Evolutionary conservation across 2,329 filamentous ascomycete species (phyloP).

Genomic region (Zymoseptoria tritici): DNA sequence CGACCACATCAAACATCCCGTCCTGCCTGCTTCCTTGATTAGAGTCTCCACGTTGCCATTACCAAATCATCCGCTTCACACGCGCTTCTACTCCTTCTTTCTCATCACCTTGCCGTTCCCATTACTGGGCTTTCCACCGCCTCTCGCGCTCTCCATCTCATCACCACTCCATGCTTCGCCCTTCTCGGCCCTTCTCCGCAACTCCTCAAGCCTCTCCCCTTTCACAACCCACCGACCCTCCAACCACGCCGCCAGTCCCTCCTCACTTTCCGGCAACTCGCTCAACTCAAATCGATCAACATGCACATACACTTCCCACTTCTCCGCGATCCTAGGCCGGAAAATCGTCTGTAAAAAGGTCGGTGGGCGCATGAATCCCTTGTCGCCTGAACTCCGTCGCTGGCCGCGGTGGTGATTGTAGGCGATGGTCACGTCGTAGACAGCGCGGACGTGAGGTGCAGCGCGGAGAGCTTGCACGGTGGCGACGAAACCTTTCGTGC

Average conservation of each 20-base stretch:
- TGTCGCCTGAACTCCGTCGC: conserved; percentile 6
- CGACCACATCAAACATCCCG: not conserved
- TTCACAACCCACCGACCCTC: conserved; percentile 32
- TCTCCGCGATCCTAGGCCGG: conserved; percentile 16
- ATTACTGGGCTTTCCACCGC: not conserved
- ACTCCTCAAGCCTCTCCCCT: conserved; percentile 27
- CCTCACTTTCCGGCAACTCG: conserved; percentile 24
- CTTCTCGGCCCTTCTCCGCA: conserved; percentile 6
- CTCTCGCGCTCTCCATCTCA: not conserved
- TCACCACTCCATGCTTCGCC: not conserved
- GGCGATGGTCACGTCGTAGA: conserved; percentile 35
- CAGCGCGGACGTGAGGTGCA: conserved; percentile 29
- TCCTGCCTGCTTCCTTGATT: not conserved
- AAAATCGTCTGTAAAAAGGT: conserved; percentile 28
- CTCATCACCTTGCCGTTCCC: not conserved
- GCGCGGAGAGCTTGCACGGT: conserved; percentile 48
- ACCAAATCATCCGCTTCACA: not conserved
- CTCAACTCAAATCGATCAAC: conserved; percentile 26
- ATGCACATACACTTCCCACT: conserved; percentile 29
- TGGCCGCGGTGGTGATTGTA: conserved; percentile 19
- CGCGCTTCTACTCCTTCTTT: not conserved
- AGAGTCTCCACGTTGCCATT: not conserved
- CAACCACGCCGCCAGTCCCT: conserved; percentile 29
- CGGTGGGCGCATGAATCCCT: conserved; percentile 27
- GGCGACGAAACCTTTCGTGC: conserved; percentile 54